A percentile compares a stretch with the other conserved stretches of the same genome.
Conservation (phyloP, 495 filamentous ascomycete genomes). For the Penicillium longicatenatum region DNA sequence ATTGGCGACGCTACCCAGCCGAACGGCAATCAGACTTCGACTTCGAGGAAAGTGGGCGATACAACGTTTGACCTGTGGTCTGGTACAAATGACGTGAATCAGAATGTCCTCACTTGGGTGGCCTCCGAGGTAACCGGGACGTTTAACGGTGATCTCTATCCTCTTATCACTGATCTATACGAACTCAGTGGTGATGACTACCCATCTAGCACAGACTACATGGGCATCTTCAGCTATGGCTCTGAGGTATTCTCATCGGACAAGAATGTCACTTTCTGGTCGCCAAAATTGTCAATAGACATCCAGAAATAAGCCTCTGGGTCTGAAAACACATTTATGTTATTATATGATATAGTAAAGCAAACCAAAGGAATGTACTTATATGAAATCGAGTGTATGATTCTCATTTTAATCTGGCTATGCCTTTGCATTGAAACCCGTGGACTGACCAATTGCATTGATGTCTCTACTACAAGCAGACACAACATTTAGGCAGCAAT, state of each 20-base stretch:
- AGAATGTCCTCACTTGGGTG: constrained; percentile 40
- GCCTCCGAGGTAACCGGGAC: constrained; percentile 13
- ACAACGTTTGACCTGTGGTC: constrained; percentile 31
- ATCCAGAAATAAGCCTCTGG: constrained; percentile 19
- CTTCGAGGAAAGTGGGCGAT: not conserved
- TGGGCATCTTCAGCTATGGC: constrained; percentile 42
- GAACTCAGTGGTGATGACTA: constrained; percentile 15
- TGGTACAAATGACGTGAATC: constrained; percentile 23
- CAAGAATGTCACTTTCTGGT: constrained; percentile 36
- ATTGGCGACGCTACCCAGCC: constrained; percentile 27
- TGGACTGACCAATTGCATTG: too few species aligned
- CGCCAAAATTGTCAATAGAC: constrained; percentile 32
- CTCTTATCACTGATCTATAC: constrained; percentile 36
- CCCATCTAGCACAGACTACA: constrained; percentile 29
- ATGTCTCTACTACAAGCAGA: too few species aligned
- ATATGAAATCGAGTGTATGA: too few species aligned
- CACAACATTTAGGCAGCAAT: not conserved
- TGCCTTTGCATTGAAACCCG: too few species aligned
- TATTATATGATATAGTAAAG: too few species aligned
- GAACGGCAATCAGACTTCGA: constrained; percentile 20
- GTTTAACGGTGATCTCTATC: constrained; percentile 39
- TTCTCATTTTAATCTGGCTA: too few species aligned
- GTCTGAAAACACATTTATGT: too few species aligned
- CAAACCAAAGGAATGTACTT: too few species aligned
- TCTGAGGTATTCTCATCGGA: constrained; percentile 32